A percentile compares a stretch with the other conserved stretches of the same genome.
Evolutionary conservation across 1,139 yeast species (phyloP).

Genomic region (Keqinozyma sinolaborantium): DNA sequence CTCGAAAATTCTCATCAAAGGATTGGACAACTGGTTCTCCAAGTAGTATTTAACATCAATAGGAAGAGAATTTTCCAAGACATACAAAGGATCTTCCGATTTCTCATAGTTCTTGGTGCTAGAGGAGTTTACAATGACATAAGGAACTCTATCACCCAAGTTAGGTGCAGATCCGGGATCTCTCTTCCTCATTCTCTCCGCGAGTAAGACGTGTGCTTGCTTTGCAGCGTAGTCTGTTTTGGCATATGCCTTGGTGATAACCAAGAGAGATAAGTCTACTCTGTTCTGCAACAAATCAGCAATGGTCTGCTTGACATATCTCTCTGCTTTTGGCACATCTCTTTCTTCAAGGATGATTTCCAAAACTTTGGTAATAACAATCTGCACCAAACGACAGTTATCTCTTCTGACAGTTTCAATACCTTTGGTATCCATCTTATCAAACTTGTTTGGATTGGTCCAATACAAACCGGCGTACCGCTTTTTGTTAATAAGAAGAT

Average conservation of each 20-base stretch:
- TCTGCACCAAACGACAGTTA: constrained; percentile 90
- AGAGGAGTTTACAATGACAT: constrained; percentile 82
- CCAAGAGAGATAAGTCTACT: constrained; percentile 89
- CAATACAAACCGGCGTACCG: constrained; percentile 96
- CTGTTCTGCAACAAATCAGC: constrained; percentile 88
- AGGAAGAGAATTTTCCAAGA: constrained; percentile 85
- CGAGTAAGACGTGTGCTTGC: constrained; percentile 95
- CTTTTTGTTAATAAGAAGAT: constrained; percentile 88
- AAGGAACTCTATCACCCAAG: constrained; percentile 97
- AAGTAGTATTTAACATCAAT: constrained; percentile 93
- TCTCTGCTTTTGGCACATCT: constrained; percentile 84
- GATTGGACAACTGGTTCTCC: constrained; percentile 91
- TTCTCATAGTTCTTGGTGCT: constrained; percentile 91
- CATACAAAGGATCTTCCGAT: constrained; percentile 94
- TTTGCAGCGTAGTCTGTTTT: constrained; percentile 90
- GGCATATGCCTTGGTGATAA: constrained; percentile 89
- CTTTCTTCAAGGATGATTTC: constrained; percentile 84
- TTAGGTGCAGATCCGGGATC: constrained; percentile 98
- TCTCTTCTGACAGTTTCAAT: constrained; percentile 98
- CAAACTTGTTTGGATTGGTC: constrained; percentile 87
- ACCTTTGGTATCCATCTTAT: constrained; percentile 98
- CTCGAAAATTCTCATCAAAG: constrained; percentile 88
- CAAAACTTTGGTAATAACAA: constrained; percentile 88
- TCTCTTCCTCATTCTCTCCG: constrained; percentile 93
- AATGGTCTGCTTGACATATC: constrained; percentile 81